Base-by-base conservation (phyloP, 2,329 filamentous ascomycete genomes). In the Cladosporium cucumerinum region DNA sequence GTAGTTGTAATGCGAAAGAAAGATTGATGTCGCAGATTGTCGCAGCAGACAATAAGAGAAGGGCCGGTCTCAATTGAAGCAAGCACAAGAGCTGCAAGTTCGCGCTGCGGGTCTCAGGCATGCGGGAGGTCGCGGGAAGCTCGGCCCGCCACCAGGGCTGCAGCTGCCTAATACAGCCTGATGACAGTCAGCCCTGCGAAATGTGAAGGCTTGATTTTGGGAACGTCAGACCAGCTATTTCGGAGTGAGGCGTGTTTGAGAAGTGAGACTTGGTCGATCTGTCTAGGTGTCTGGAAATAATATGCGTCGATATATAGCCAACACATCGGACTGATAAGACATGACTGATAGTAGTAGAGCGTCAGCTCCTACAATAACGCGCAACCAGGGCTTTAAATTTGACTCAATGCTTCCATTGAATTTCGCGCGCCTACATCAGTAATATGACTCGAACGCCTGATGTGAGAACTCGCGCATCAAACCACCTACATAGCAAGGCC, bases 1-100 rank as follows among this genome's bases (percentile, higher is more conserved):
- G 49, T 62, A 54, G 39, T 25, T 36, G 46, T 61, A 48, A 62
- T 55, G 49, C 23, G 39, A 54, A 62, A 49, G 49, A 62, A 62
- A 34, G 30, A 43, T 54, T 34, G 28, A 25, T 62, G 49, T 54
- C 48, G 46, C 30, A 39, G 59, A 54, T 54, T 32, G 51, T 54
- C 51, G 51, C 51, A 32, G 51, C 48, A 54, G 46, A 52, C 60
- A 62, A 62, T 54, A 28, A 55, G 49, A 43, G 34, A 46, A 54
- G 51, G 26, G 26, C 51, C 51, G 11, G 51, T 54, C 51, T 54
- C 26, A 54, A 28, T 21, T 21, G 28, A 54, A 54, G 51, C 51
- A 54, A 54, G 51, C 51, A 46, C 39, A 54, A 54, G 51, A 54
- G 51, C 51, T 54, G 51, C 51, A 54, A 30, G 28, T 54, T 54